phyloP scores from a whole-genome alignment of 495 filamentous ascomycete species.

The Delitschia confertaspora region DNA sequence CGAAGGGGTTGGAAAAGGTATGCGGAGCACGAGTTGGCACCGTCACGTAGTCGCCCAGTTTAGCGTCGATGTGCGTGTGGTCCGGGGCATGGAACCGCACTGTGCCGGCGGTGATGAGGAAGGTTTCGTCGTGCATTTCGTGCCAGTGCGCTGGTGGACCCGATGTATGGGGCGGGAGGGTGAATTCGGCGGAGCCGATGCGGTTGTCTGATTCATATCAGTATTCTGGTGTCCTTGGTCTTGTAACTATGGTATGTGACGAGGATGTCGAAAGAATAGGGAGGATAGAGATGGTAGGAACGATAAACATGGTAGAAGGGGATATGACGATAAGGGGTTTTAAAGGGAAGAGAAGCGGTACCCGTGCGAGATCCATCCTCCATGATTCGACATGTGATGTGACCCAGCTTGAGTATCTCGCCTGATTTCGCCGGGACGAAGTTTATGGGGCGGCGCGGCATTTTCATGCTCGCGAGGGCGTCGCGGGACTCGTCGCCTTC shows the following conservation, averaged over 20 bases:
- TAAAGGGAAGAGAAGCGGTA: slow-evolving; percentile 6
- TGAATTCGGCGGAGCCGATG: slow-evolving; percentile 41
- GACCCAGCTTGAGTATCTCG: slow-evolving; percentile 35
- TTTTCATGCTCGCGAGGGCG: slow-evolving; percentile 24
- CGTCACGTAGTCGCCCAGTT: slow-evolving; percentile 43
- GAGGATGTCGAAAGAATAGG: slow-evolving; percentile 1
- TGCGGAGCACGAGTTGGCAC: slow-evolving; percentile 45
- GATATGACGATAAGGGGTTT: neutral
- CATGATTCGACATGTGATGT: slow-evolving; percentile 39
- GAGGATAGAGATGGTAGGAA: neutral
- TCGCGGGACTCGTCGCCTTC: slow-evolving; percentile 20
- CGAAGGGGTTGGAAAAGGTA: slow-evolving; percentile 47
- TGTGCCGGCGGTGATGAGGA: slow-evolving; percentile 44
- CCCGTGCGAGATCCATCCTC: slow-evolving; percentile 40
- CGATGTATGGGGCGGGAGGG: slow-evolving; percentile 39
- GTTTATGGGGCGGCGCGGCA: slow-evolving; percentile 34
- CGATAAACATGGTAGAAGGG: neutral
- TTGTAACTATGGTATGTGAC: neutral
- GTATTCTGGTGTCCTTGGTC: neutral
- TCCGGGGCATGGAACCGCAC: slow-evolving; percentile 40
- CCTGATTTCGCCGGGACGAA: slow-evolving; percentile 35
- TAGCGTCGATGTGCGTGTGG: slow-evolving; percentile 38
- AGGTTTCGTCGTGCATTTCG: slow-evolving; percentile 49
- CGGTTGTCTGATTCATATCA: slow-evolving; percentile 36
- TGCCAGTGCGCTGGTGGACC: slow-evolving; percentile 43